Evolutionary conservation across 352 stramenopile genomes (phyloP).

Genomic region (Pythium phragmiticola): DNA sequence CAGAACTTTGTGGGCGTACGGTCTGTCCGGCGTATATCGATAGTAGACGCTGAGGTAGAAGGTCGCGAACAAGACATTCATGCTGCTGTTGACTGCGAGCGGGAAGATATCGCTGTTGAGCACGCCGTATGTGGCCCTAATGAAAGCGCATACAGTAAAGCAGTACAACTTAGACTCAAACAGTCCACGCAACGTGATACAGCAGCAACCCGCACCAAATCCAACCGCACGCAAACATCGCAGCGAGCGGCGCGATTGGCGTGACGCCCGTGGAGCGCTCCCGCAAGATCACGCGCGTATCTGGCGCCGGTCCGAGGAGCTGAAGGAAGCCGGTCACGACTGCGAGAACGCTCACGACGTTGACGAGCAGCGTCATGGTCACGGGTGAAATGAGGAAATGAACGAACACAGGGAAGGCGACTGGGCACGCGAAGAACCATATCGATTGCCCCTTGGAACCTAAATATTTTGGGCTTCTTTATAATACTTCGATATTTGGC

Average conservation of each 20-base stretch:
- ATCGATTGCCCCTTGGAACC: background rate
- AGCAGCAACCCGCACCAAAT: background rate
- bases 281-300: constrained; percentile 33
- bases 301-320: constrained; percentile 38
- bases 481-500: too few relatives aligned
- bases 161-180: background rate
- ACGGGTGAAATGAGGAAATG: background rate
- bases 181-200: background rate
- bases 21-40: constrained; percentile 35
- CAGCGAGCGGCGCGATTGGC: constrained; percentile 45
- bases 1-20: constrained; percentile 39
- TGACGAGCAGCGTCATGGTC: constrained; percentile 7
- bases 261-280: constrained; percentile 35
- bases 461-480: too few relatives aligned
- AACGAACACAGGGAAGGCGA: background rate
- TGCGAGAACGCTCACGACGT: constrained; percentile 30
- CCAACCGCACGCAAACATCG: constrained; percentile 33
- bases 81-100: constrained; percentile 37
- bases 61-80: constrained; percentile 35
- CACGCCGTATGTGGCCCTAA: constrained; percentile 40
- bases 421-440: background rate
- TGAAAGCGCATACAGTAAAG: background rate
- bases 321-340: constrained; percentile 30
- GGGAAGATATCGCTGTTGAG: constrained; percentile 45
- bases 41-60: constrained; percentile 54